Evolutionary conservation across 2,329 filamentous ascomycete species (phyloP), one percentile per base, ranked within the genome.

Genomic region (Decorospora gaudefroyi): DNA sequence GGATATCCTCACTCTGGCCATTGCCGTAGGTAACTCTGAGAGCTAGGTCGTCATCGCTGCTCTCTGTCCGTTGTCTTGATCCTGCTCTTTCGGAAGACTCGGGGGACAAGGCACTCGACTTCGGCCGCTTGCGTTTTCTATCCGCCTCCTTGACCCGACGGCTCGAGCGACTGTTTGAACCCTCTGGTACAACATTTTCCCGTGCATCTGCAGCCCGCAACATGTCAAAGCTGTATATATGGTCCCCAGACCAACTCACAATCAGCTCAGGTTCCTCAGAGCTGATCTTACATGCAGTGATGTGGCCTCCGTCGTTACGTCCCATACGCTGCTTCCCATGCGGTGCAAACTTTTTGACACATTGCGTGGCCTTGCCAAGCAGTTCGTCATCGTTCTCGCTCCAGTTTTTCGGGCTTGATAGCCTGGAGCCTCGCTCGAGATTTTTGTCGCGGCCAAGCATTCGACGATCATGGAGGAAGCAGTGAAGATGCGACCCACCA

Each of bases 271-370:
- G 84, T 47, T 84, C 78, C 6, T 81, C 81, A 67, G 86, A 82
- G 53, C 82, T 85, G 58, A 87, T 87, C 67, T 86, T 87, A 68
- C 83, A 85, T 11, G 84, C 83, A 2, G 84, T 86, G 57, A 87
- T 86, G 55, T 86, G 83, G 4, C 82, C 80, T 48, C 78, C 78
- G 40, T 84, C 80, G 43, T 71, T 73, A 30, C 73, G 72, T 42
- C 72, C 66, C 76, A 81, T 80, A 27, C 68, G 71, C 51, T 70
- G 72, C 65, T 80, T 76, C n/a, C 82, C 80, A 46, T 78, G 72
- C 1, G 83, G 83, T 9, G 83, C 83, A 62, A 87, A 86, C 49
- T 83, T 80, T 45, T 80, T 77, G 18, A 87, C 84, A 61, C 84
- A 87, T 49, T 78, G 75, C 3, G 84, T 87, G 4, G 83, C 83